These are phyloP conservation scores for Cystofilobasidium macerans DNA, from an alignment of 768 basidiomycete genomes.

Conservation along the genomic window DNA sequence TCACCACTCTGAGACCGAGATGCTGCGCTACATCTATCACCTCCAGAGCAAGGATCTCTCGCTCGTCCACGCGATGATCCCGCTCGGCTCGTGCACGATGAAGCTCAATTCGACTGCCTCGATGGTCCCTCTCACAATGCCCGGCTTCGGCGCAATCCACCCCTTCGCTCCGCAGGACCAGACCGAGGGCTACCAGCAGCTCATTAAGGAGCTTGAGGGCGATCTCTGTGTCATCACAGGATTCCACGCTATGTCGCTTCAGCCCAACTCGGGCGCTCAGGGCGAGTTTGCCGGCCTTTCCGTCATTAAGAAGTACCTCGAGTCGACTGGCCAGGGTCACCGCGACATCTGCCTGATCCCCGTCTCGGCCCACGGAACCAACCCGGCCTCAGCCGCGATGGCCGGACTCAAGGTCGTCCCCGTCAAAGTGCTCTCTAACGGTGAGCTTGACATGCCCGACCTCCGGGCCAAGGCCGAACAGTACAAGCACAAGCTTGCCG, in stretches of 20 bases:
- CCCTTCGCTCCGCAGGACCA: constrained; percentile 87
- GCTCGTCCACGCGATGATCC: constrained; percentile 91
- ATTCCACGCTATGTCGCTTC: constrained; percentile 90
- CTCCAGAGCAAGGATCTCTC: constrained; percentile 89
- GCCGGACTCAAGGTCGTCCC: constrained; percentile 91
- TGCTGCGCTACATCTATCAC: constrained; percentile 85
- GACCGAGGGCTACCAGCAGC: constrained; percentile 68
- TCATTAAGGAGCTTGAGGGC: constrained; percentile 80
- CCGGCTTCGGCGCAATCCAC: constrained; percentile 79
- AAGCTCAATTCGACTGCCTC: constrained; percentile 96
- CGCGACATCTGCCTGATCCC: constrained; percentile 90
- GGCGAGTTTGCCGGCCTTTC: constrained; percentile 95
- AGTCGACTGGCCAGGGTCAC: constrained; percentile 70
- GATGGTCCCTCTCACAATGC: constrained; percentile 93
- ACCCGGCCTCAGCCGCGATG: constrained; percentile 98
- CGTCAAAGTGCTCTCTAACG: constrained; percentile 78
- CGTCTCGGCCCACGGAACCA: constrained; percentile 92
- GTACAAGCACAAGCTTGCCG: constrained; percentile 81
- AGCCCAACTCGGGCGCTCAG: constrained; percentile 96
- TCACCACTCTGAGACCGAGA: constrained; percentile 96
- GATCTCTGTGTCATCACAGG: constrained; percentile 92
- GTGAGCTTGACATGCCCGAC: constrained; percentile 79
- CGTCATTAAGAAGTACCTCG: constrained; percentile 88
- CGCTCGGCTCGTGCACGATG: constrained; percentile 54
- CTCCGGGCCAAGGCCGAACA: constrained; percentile 75